A percentile compares a stretch with the other conserved stretches of the same genome.
Conservation (phyloP, 768 basidiomycete genomes). For the Lentinula raphanica region DNA sequence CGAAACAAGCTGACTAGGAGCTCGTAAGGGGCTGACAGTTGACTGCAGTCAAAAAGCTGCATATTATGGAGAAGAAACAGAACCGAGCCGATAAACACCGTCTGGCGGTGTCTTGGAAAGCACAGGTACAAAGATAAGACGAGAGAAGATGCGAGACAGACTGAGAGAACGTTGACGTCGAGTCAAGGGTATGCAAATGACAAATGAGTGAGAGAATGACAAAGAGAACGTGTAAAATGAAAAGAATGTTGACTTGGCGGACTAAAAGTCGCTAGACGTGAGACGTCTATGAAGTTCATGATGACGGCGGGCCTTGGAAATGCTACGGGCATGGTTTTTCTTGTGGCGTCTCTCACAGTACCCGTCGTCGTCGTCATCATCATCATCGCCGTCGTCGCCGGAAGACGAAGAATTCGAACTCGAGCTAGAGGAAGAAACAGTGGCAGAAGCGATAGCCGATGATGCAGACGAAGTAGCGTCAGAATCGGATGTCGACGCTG, state of each 20-base stretch:
- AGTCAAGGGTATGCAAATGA: not conserved
- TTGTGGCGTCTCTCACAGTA: not conserved
- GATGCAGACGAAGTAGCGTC: not conserved
- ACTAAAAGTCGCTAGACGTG: not conserved
- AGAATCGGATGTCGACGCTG: not conserved
- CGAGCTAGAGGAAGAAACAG: constrained; percentile 14
- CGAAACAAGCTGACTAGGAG: not conserved
- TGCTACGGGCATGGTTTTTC: not conserved
- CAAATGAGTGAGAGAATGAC: not conserved
- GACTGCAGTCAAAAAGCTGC: not conserved
- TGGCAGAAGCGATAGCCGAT: not conserved
- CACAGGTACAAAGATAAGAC: not conserved
- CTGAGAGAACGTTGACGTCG: not conserved
- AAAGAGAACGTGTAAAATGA: not conserved
- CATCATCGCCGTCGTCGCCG: constrained; percentile 6
- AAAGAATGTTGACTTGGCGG: not conserved
- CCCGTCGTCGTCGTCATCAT: not conserved
- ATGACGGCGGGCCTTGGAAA: not conserved
- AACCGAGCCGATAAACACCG: not conserved
- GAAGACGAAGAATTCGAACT: constrained; percentile 11
- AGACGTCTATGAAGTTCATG: not conserved
- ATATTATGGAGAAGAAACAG: not conserved
- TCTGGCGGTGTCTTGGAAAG: not conserved
- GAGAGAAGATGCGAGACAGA: not conserved
- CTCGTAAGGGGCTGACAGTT: not conserved